Base-by-base conservation (phyloP, 805 yeast genomes). In the Barnettozyma vustinii region DNA sequence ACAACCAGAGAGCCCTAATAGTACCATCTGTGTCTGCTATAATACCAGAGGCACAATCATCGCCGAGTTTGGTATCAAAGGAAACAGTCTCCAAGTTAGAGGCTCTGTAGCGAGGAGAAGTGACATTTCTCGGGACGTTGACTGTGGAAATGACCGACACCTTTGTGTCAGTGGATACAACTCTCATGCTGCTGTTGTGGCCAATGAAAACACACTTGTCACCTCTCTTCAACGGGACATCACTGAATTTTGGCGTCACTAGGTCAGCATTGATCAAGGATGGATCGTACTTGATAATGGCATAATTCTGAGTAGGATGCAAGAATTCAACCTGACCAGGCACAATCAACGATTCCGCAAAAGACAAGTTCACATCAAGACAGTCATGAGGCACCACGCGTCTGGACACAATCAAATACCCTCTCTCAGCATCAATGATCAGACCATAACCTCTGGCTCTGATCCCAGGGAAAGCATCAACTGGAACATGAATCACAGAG, bases 301-400 rank as follows among this genome's bases (percentile, higher is more conserved):
- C 90, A 65, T 85, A 90, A 56, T 90, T 90, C 57, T 84, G 87
- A 35, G 87, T 80, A 32, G 97, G 97, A 62, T 90, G 97, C 59
- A 88, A 69, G 57, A 89, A 91, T 20, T 81, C 81, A 23, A 90
- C 94, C 53, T 80, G 74, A 1, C 84, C 97, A 0, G 95, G 88
- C 13, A 90, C 76, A 54, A 83, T 80, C 20, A 87, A 79, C 1
- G 96, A 84, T 54, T 91, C 96, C 4, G 97, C 96, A 61, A 91
- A 79, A 2, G 91, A 81, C 19, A 91, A 75, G 43, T 79, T 73
- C 21, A 90, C 74, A 64, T 91, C 96, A 37, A 70, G 51, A 57
- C 75, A 71, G 56, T 87, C 96, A 67, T 89, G 96, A 8, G 96
- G 96, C 23, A 90, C 87, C 47, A 78, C 73, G 50, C 81, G 74